Percentiles rank a stretch among this genome's conserved stretches.
phyloP scores from a whole-genome alignment of 805 yeast species.

The Wickerhamiella shivajii region DNA sequence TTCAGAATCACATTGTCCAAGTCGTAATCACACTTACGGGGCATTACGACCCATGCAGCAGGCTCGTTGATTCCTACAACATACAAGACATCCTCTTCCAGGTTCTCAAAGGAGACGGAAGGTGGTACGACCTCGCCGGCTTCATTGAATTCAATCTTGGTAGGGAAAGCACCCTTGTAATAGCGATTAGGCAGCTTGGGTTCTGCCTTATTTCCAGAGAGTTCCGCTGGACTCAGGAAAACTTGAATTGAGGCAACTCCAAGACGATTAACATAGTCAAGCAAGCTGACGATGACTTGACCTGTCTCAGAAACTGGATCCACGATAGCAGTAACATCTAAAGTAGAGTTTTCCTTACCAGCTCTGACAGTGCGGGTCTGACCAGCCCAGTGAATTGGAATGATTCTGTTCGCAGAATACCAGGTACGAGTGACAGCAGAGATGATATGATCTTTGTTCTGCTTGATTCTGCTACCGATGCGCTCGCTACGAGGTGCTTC shows the following conservation, averaged over 20 bases:
- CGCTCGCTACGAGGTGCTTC: conserved; percentile 13
- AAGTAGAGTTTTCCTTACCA: conserved; percentile 20
- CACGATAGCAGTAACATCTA: conserved; percentile 45
- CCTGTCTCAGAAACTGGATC: conserved; percentile 64
- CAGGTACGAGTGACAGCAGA: conserved; percentile 1
- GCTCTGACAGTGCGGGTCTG: not conserved
- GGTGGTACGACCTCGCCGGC: conserved; percentile 21
- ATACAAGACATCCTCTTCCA: conserved; percentile 41
- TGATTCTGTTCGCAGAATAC: conserved; percentile 2
- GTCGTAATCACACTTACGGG: conserved; percentile 40
- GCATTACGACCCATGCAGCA: conserved; percentile 49
- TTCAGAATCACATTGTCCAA: conserved; percentile 46
- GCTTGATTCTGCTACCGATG: not conserved
- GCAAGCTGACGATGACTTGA: conserved; percentile 43
- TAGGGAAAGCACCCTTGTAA: conserved; percentile 18
- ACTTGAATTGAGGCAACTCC: conserved; percentile 37
- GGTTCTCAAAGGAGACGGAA: conserved; percentile 28
- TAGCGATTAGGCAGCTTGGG: conserved; percentile 12
- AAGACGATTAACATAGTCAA: conserved; percentile 18
- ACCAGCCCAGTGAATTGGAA: not conserved
- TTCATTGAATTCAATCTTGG: conserved; percentile 21
- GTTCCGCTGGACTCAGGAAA: conserved; percentile 40
- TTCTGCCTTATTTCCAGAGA: conserved; percentile 6
- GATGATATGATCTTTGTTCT: not conserved
- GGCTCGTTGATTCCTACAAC: conserved; percentile 48